Evolutionary conservation across 768 basidiomycete genomes (phyloP).

Genomic region (Phallus indusiatus): DNA sequence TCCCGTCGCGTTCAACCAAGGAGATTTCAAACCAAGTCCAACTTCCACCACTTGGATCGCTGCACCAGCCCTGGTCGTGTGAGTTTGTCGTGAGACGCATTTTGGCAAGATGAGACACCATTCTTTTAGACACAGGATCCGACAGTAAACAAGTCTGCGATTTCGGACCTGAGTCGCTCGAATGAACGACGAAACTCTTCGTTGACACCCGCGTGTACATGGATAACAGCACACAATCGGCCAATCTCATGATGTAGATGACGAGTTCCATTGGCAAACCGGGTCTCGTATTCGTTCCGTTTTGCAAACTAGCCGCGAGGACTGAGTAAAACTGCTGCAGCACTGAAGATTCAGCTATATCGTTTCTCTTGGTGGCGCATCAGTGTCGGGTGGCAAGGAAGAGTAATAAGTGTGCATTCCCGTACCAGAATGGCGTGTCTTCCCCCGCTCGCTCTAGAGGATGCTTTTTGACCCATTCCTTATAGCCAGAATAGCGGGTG

Average conservation of each 20-base stretch:
- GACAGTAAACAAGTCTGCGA: background rate
- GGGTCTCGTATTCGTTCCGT: background rate
- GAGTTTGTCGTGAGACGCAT: slow-evolving; percentile 9
- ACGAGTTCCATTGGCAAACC: slow-evolving; percentile 11
- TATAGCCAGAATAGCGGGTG: too few relatives aligned
- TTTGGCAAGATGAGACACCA: background rate
- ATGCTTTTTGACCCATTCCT: background rate
- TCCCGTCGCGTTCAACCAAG: background rate
- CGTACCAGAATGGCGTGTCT: background rate
- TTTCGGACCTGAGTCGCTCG: background rate
- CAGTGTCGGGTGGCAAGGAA: background rate
- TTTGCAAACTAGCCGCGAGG: background rate
- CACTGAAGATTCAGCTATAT: background rate
- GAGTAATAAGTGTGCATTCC: background rate
- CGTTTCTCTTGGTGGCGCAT: background rate
- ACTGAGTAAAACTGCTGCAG: background rate
- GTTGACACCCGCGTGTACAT: background rate
- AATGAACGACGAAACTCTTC: background rate
- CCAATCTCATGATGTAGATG: slow-evolving; percentile 4
- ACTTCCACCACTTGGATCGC: background rate
- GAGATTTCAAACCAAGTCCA: slow-evolving; percentile 15
- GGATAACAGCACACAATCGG: background rate
- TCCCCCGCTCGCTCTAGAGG: background rate
- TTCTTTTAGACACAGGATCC: background rate
- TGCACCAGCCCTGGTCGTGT: slow-evolving; percentile 12